Base-by-base conservation (phyloP, 2,329 filamentous ascomycete species). In the Aureobasidium sp. region DNA sequence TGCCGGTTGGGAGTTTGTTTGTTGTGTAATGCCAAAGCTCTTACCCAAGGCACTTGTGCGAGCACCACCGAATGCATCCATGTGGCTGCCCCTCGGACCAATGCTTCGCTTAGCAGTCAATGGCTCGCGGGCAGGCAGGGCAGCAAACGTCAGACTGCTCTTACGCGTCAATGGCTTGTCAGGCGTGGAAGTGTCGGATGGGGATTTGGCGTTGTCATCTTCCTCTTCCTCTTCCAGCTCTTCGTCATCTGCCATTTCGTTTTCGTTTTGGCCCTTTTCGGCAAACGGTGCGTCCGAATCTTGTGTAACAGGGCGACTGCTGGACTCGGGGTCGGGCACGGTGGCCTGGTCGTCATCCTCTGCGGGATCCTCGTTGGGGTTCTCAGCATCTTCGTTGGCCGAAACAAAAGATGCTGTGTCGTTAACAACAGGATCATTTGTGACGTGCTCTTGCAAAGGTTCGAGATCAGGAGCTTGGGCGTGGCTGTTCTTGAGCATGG, bases 111-210 rank as follows among this genome's bases (percentile, higher is more conserved):
- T 95, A 16, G 84, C 84, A 36, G 86, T 85, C 58, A 97, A 79
- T 39, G 93, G 93, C 70, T 97, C 93, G 64, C 94, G 84, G 3
- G 93, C 92, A 34, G 94, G 94, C 13, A 99, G 80, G 21, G 94
- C 91, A 41, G 94, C 91, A 76, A 99, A 97, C 63, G 89, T 96
- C 63, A 99, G 81, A 72, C 93, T 97, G 75, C 92, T 96, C 79
- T 97, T 97, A 63, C 93, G 87, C 66, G 95, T 83, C 34, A 90
- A 79, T 2, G 88, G 88, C 66, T 90, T 82, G 53, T 89, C 85
- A 0, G 89, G 89, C 67, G 88, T 92, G 0, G 89, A 90, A 0
- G 78, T 81, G 51, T 90, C 87, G 2, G 87, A 89, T 16, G 83
- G 82, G 3, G 86, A 88, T 63, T 80, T 78, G 27, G 60, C 41